Conservation (phyloP, 2,329 filamentous ascomycete genomes). For the Chaetothyriales sp. region DNA sequence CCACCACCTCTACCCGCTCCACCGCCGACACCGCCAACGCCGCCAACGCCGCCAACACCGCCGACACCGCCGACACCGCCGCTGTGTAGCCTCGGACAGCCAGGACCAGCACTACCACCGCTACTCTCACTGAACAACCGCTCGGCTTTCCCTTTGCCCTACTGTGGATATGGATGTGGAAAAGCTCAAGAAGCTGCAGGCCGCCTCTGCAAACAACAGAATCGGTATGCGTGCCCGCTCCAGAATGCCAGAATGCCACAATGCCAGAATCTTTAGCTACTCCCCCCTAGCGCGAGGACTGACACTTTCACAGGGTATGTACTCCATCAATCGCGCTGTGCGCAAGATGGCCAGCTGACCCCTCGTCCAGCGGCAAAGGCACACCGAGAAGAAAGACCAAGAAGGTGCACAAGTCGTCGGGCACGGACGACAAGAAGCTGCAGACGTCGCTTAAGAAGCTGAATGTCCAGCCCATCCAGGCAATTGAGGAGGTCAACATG, state of each 20-base stretch:
- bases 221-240: constrained; percentile 48
- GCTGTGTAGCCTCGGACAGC: background rate
- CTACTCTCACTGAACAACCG: background rate
- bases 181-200: constrained; percentile 54
- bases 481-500: constrained; percentile 99
- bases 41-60: background rate
- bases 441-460: constrained; percentile 97
- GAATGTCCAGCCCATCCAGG: constrained; percentile 98
- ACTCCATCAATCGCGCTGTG: constrained; percentile 1
- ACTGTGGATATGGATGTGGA: constrained; percentile 48
- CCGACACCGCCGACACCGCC: background rate
- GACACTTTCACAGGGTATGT: constrained; percentile 1
- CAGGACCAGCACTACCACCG: background rate
- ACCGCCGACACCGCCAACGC: background rate
- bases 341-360: background rate
- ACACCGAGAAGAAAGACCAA: constrained; percentile 96
- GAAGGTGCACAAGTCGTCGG: constrained; percentile 85
- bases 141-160: background rate
- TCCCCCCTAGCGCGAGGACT: background rate
- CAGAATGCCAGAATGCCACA: constrained; percentile 5
- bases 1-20: background rate
- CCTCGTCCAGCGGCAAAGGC: constrained; percentile 63
- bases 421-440: constrained; percentile 99
- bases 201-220: constrained; percentile 38
- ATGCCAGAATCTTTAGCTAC: constrained; percentile 2